These are phyloP conservation scores for Colletotrichum phormii DNA, from an alignment of 2,329 filamentous ascomycete species.

Conservation along the genomic window DNA sequence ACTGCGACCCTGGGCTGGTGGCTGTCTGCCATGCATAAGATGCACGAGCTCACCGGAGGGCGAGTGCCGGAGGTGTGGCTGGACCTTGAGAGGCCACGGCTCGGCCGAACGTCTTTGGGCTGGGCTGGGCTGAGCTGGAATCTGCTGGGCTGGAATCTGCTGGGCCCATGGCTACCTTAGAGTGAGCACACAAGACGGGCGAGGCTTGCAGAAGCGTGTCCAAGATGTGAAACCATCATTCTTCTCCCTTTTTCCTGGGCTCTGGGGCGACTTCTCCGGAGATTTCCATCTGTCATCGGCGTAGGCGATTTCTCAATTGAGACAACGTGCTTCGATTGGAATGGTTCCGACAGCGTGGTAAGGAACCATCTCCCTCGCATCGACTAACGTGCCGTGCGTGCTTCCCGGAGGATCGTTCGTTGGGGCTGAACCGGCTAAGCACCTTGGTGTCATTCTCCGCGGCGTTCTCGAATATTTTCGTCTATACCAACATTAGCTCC, in stretches of 20 bases:
- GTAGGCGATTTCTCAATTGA: constrained; percentile 16
- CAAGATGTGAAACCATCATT: background rate
- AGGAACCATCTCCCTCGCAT: constrained; percentile 6
- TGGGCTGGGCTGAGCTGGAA: constrained; percentile 15
- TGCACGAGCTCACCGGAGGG: background rate
- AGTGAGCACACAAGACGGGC: constrained; percentile 16
- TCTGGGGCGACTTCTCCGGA: background rate
- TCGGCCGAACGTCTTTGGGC: constrained; percentile 2
- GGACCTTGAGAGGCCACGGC: constrained; percentile 16
- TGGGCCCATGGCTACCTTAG: background rate
- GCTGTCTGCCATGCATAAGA: background rate
- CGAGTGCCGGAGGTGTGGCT: constrained; percentile 18
- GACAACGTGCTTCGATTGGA: constrained; percentile 6
- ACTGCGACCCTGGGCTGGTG: no score
- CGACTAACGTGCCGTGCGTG: constrained; percentile 10
- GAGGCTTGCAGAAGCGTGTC: constrained; percentile 8
- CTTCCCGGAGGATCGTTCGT: background rate
- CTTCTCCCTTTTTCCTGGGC: constrained; percentile 2
- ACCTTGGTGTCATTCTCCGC: background rate
- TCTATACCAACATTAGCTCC: background rate
- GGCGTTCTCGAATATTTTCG: background rate
- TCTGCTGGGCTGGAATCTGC: constrained; percentile 9
- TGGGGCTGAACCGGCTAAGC: background rate
- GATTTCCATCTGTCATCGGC: constrained; percentile 4
- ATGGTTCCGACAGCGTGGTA: constrained; percentile 24